Base-by-base conservation (phyloP, 2,329 filamentous ascomycete species). In the Fusarium tupiense region DNA sequence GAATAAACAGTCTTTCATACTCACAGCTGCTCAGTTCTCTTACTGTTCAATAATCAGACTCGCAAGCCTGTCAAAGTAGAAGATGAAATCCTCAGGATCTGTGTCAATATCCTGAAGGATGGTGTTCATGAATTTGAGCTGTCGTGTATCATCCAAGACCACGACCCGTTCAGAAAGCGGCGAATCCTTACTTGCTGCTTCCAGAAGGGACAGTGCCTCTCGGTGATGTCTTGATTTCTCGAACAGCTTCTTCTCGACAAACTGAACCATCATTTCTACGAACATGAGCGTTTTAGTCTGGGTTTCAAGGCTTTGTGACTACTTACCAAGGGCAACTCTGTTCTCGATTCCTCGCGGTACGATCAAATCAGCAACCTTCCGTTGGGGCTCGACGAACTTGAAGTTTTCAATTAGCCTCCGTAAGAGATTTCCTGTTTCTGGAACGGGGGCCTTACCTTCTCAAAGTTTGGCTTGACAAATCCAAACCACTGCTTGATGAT, bases 401-500 rank as follows among this genome's bases (percentile, higher is more conserved):
- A 12, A 17, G 33, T 37, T 22, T 38, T 78, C 33, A 80, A 69
- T n/a, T 19, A n/a, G 22, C 31, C 24, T 37, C 46, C 33, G 8
- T 19, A n/a, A 44, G 6, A 22, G 26, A 24, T 8, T 5, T n/a
- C 16, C 43, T 19, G 24, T 44, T n/a, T n/a, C 9, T 26, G 20
- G 17, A 22, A 33, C 8, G 19, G 31, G 35, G 14, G 6, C 26
- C 78, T 63, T 79, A 88, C 88, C 83, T 93, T 94, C 82, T 96
- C 93, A 78, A 97, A 98, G 80, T 98, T 98, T 7, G 96, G 96
- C 83, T 99, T 99, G 49, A 99, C 96, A 81, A 93, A 99, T 17
- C 86, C 86, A 81, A 98, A 98, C 96, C 96, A 99, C 82, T 99
- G 96, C 83, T 98, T 98, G 82, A 99, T 95, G 79, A 95, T 96